Percentiles rank a stretch among this genome's conserved stretches.
Evolutionary conservation across 1,139 yeast species (phyloP).

Genomic region (Saccharomyces uvarum): DNA sequence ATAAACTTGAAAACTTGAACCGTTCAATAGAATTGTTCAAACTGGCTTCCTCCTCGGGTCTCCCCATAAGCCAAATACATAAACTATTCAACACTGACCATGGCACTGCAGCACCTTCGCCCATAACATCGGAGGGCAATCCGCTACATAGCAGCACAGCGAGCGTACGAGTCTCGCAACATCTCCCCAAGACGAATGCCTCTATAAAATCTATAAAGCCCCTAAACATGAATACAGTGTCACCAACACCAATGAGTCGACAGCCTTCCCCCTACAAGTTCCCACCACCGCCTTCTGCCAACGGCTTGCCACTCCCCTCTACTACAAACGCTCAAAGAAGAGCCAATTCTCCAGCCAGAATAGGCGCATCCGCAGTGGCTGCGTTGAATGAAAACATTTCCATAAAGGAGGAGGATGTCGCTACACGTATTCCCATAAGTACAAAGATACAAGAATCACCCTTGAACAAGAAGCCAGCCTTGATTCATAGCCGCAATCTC

Average conservation of each 20-base stretch:
- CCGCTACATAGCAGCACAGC: neutral
- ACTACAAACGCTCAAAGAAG: slow-evolving; percentile 30
- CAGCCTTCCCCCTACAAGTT: slow-evolving; percentile 20
- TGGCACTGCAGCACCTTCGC: neutral
- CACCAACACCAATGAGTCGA: slow-evolving; percentile 7
- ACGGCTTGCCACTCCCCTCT: slow-evolving; percentile 2
- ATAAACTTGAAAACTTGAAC: slow-evolving; percentile 56
- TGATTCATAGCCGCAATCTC: slow-evolving; percentile 13
- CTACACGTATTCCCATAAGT: slow-evolving; percentile 2
- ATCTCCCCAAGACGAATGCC: neutral
- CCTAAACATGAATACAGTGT: slow-evolving; percentile 8
- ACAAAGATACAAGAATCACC: slow-evolving; percentile 5
- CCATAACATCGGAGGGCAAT: neutral
- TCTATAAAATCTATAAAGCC: neutral
- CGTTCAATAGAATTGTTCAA: slow-evolving; percentile 56
- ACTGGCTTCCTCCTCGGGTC: slow-evolving; percentile 52
- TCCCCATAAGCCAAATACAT: slow-evolving; percentile 67
- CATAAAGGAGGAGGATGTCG: slow-evolving; percentile 30
- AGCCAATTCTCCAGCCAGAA: slow-evolving; percentile 60
- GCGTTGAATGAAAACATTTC: slow-evolving; percentile 34
- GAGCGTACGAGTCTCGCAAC: neutral
- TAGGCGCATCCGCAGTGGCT: slow-evolving; percentile 68
- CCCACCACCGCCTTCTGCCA: slow-evolving; percentile 14
- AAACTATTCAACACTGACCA: slow-evolving; percentile 40
- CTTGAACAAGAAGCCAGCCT: slow-evolving; percentile 5